Conservation (phyloP, 139 green algal genomes). For the Chlorella sorokiniana region DNA sequence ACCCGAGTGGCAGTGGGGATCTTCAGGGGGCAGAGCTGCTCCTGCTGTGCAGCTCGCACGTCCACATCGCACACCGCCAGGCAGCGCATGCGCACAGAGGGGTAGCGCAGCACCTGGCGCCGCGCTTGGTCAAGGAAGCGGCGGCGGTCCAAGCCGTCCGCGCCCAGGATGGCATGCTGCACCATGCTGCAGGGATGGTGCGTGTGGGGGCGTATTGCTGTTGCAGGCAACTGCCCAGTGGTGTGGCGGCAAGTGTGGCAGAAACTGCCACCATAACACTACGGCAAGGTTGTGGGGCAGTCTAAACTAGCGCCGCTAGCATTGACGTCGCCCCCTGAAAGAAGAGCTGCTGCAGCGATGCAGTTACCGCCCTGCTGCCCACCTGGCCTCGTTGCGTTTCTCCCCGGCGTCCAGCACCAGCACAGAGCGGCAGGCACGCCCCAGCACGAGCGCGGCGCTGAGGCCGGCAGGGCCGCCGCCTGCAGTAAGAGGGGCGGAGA, state of each 20-base stretch:
- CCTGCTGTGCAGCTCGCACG: not conserved
- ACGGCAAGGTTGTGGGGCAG: too few relatives aligned
- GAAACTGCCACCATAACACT: too few relatives aligned
- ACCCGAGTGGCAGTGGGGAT: not conserved
- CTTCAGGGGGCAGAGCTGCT: not conserved
- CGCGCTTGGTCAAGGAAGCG: constrained; percentile 14
- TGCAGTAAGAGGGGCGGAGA: not conserved
- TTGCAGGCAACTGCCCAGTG: too few relatives aligned
- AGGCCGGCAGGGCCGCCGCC: constrained; percentile 26
- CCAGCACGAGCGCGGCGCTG: constrained; percentile 25
- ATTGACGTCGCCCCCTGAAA: too few relatives aligned
- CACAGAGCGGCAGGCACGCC: not conserved
- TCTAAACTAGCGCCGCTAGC: too few relatives aligned
- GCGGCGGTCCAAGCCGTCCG: constrained; percentile 18
- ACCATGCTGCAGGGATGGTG: too few relatives aligned
- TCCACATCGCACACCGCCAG: constrained; percentile 19
- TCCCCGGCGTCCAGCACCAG: constrained; percentile 28
- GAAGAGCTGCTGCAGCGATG: too few relatives aligned
- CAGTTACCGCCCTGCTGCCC: too few relatives aligned
- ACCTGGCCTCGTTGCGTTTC: constrained; percentile 33
- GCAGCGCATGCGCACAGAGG: not conserved
- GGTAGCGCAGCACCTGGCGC: constrained; percentile 18
- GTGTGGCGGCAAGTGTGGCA: too few relatives aligned
- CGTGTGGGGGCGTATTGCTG: too few relatives aligned
- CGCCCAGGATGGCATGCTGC: constrained; percentile 34